Evolutionary conservation across 176 grass and related monocot species (phyloP).

Genomic region (Triticum monococcum): DNA sequence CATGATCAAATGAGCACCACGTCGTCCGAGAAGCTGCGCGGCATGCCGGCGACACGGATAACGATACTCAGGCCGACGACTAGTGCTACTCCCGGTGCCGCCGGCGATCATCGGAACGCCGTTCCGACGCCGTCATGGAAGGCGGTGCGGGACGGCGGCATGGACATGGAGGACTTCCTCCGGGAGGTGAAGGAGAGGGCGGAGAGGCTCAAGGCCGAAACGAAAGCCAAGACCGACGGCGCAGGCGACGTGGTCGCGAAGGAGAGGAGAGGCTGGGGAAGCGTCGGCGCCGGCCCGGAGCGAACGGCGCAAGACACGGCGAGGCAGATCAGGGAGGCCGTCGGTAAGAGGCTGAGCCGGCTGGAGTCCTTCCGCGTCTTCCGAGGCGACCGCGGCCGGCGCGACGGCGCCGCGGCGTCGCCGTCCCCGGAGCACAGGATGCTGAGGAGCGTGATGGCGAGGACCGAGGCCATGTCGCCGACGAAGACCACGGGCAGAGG

Average conservation of each 20-base stretch:
- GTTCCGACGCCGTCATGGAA: conserved; percentile 4
- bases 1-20: not conserved
- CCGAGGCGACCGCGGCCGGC: conserved; percentile 21
- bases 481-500: not conserved
- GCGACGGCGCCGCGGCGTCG: not conserved
- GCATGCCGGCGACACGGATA: conserved; percentile 39
- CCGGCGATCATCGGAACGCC: not conserved
- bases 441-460: conserved; percentile 36
- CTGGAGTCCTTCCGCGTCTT: conserved; percentile 51
- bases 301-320: conserved; percentile 49
- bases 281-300: conserved; percentile 7
- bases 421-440: conserved; percentile 39
- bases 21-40: not conserved
- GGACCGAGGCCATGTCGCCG: conserved; percentile 8
- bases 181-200: conserved; percentile 66
- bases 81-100: not conserved
- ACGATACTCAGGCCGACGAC: conserved; percentile 57
- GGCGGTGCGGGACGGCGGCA: conserved; percentile 45
- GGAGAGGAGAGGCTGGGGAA: not conserved
- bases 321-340: conserved; percentile 54
- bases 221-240: conserved; percentile 22
- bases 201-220: conserved; percentile 40
- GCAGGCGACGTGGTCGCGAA: not conserved
- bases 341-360: conserved; percentile 41
- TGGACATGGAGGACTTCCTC: conserved; percentile 62